These are phyloP conservation scores for Chytriomyces sp. DNA, from an alignment of 192 early-diverging fungal genomes.

Conservation along the genomic window DNA sequence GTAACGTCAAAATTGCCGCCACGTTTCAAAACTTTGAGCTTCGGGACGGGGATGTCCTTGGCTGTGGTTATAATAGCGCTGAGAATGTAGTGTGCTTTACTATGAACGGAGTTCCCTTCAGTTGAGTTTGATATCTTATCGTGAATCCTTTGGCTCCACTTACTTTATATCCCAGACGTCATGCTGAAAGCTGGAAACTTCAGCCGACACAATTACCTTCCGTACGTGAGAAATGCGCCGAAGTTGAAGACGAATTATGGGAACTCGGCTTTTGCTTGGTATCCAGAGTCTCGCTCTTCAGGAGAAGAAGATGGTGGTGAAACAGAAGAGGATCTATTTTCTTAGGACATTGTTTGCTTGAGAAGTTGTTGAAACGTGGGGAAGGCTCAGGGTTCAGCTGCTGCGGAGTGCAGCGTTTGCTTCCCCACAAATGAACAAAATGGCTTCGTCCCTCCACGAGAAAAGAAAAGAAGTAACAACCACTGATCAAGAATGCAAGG, in stretches of 20 bases:
- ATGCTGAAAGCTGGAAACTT: conserved; percentile 28
- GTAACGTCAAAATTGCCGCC: conserved; percentile 8
- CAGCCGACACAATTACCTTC: conserved; percentile 18
- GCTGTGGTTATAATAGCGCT: conserved; percentile 21
- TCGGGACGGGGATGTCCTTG: conserved; percentile 39
- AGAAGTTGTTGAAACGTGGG: too few relatives aligned
- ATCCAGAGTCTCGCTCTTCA: too few relatives aligned
- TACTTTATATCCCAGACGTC: too few relatives aligned
- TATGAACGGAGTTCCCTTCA: conserved; percentile 25
- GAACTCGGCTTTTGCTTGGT: not conserved
- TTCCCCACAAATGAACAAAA: too few relatives aligned
- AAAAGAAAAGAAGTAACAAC: too few relatives aligned
- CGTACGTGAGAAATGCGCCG: not conserved
- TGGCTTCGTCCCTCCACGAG: too few relatives aligned
- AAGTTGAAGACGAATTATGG: conserved; percentile 20
- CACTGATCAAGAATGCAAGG: too few relatives aligned
- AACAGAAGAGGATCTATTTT: too few relatives aligned
- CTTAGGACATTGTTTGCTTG: too few relatives aligned
- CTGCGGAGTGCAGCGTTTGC: too few relatives aligned
- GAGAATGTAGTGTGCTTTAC: conserved; percentile 20
- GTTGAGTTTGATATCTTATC: not conserved
- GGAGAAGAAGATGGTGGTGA: too few relatives aligned
- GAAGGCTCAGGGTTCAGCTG: too few relatives aligned
- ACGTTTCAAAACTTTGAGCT: not conserved
- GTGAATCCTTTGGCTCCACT: not conserved